Conservation (phyloP, 345 rosid genomes). For the Syzygium grande region DNA sequence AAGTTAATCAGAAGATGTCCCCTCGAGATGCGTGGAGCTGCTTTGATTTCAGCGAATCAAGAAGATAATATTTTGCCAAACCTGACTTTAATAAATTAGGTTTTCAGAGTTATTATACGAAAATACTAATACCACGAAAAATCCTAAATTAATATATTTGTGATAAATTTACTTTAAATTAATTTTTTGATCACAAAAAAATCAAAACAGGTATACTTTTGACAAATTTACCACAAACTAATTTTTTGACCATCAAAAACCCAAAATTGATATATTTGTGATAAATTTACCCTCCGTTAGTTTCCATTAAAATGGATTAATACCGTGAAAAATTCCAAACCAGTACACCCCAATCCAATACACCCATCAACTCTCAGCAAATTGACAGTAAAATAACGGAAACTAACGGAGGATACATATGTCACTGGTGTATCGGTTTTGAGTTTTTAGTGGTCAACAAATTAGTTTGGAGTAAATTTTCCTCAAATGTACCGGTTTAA, state of each 20-base stretch:
- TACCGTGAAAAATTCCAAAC: rapidly evolving
- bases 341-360: rapidly evolving
- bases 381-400: rapidly evolving
- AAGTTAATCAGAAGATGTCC: no score
- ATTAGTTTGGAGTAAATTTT: no score
- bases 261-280: rapidly evolving
- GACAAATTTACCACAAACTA: no score
- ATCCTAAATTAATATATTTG: rapidly evolving
- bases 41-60: not conserved
- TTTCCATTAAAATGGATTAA: rapidly evolving
- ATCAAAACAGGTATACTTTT: no score
- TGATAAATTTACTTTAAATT: not conserved
- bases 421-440: no score
- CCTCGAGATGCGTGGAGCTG: not conserved
- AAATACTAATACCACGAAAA: rapidly evolving
- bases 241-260: no score
- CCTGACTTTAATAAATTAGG: not conserved
- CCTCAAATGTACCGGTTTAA: no score
- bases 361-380: no score
- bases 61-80: not conserved
- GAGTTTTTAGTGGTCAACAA: no score
- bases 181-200: no score
- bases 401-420: rapidly evolving
- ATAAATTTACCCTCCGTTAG: rapidly evolving
- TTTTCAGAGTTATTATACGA: not conserved